Evolutionary conservation across 345 rosid species (phyloP).

Genomic region (Eucalyptus decipiens): DNA sequence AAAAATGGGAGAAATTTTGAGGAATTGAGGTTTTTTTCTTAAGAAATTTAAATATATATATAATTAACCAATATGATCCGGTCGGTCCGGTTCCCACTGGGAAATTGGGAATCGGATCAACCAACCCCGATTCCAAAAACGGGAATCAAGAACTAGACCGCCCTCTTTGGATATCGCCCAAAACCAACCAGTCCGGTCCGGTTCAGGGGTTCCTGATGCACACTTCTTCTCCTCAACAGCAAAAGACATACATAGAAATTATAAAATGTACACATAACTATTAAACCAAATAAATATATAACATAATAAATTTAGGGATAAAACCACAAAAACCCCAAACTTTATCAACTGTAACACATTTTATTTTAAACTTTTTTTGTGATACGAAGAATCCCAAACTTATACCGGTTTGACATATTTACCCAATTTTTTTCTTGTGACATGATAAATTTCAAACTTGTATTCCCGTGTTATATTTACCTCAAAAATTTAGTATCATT

Average conservation of each 20-base stretch:
- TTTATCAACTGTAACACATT: too few species aligned
- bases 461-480: rapidly evolving
- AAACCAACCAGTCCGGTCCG: rapidly evolving
- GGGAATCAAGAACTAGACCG: rapidly evolving
- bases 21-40: rapidly evolving
- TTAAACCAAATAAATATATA: background rate
- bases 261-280: background rate
- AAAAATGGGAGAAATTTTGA: rapidly evolving
- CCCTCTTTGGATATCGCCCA: too few species aligned
- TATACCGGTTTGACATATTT: too few species aligned
- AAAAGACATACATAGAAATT: too few species aligned
- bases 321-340: background rate
- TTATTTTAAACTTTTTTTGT: too few species aligned
- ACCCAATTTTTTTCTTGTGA: too few species aligned
- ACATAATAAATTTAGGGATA: too few species aligned
- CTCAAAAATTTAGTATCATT: rapidly evolving
- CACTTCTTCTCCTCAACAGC: rapidly evolving
- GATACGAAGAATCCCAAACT: rapidly evolving
- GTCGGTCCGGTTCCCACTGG: rapidly evolving
- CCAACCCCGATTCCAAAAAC: rapidly evolving
- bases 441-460: too few species aligned
- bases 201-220: rapidly evolving
- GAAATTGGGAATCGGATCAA: rapidly evolving
- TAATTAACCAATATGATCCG: rapidly evolving
- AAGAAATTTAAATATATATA: too few species aligned